A percentile compares a stretch with the other conserved stretches of the same genome.
phyloP scores from a whole-genome alignment of 2,329 filamentous ascomycete species.

The Fusarium buharicum region DNA sequence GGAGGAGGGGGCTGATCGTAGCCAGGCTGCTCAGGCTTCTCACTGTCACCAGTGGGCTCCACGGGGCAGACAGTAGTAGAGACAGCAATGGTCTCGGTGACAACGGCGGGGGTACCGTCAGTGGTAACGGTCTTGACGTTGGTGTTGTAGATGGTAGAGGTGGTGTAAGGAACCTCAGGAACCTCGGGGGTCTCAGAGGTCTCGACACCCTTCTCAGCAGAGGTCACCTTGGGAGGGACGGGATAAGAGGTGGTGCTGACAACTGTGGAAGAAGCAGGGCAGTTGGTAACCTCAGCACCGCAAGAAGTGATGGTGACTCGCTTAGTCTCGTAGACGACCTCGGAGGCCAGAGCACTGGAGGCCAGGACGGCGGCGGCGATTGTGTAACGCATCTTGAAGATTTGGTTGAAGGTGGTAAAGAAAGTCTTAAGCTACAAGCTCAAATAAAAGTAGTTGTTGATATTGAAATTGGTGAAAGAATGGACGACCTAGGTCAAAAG shows the following conservation, averaged over 20 bases:
- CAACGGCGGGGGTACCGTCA: conserved; percentile 48
- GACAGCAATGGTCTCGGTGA: conserved; percentile 52
- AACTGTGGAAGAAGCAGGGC: conserved; percentile 41
- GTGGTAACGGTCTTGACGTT: conserved; percentile 68
- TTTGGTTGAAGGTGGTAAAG: conserved; percentile 40
- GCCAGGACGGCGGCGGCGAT: conserved; percentile 61
- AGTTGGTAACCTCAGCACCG: conserved; percentile 50
- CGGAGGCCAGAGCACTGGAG: conserved; percentile 49
- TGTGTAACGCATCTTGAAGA: conserved; percentile 72
- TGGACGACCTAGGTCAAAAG: conserved; percentile 68
- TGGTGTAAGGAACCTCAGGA: conserved; percentile 56
- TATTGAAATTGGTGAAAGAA: conserved; percentile 55
- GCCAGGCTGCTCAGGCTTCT: conserved; percentile 25
- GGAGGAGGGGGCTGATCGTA: background rate
- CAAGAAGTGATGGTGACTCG: conserved; percentile 71
- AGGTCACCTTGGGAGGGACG: conserved; percentile 26
- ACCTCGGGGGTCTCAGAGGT: conserved; percentile 53
- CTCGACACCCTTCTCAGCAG: conserved; percentile 48
- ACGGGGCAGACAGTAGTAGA: conserved; percentile 56
- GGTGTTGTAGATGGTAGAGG: conserved; percentile 67
- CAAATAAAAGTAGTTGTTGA: conserved; percentile 34
- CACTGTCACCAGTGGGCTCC: conserved; percentile 42
- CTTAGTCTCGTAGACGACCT: conserved; percentile 65
- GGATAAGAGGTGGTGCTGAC: conserved; percentile 38
- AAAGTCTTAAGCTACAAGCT: conserved; percentile 44